Conservation (phyloP, 176 grass and related monocot species). For the Poa pratensis region DNA sequence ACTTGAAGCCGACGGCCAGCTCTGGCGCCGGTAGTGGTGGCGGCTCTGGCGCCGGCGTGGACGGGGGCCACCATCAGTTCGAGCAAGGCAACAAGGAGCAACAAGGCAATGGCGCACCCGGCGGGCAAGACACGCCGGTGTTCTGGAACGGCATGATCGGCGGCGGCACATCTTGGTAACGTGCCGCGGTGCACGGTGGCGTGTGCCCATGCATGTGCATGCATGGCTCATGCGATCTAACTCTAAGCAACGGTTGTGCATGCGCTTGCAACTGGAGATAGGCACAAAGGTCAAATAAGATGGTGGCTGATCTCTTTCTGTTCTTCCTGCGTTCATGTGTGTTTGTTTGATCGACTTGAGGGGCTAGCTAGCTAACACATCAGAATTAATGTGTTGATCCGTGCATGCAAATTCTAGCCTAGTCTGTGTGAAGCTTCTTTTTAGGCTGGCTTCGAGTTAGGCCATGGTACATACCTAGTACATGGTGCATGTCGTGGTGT, state of each 20-base stretch:
- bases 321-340: slow-evolving; percentile 37
- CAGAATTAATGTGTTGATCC: slow-evolving; percentile 9
- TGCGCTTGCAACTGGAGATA: slow-evolving; percentile 27
- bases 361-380: slow-evolving; percentile 43
- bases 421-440: slow-evolving; percentile 47
- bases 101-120: slow-evolving; percentile 18
- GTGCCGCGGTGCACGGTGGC: slow-evolving; percentile 5
- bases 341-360: slow-evolving; percentile 44
- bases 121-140: slow-evolving; percentile 49
- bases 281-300: slow-evolving; percentile 54
- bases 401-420: not conserved
- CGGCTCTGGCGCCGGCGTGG: slow-evolving; percentile 33
- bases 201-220: slow-evolving; percentile 32
- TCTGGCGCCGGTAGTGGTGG: slow-evolving; percentile 38
- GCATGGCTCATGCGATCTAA: slow-evolving; percentile 54
- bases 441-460: slow-evolving; percentile 47
- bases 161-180: slow-evolving; percentile 75
- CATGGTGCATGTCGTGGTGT: slow-evolving; percentile 44
- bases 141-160: slow-evolving; percentile 72
- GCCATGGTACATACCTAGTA: slow-evolving; percentile 31
- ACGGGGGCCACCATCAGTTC: slow-evolving; percentile 44
- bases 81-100: slow-evolving; percentile 65
- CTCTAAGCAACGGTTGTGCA: not conserved
- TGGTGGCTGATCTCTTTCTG: slow-evolving; percentile 46
- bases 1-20: slow-evolving; percentile 64